A percentile compares a stretch with the other conserved stretches of the same genome.
Evolutionary conservation across 2,329 filamentous ascomycete species (phyloP).

Genomic region (Orbilia quercus): DNA sequence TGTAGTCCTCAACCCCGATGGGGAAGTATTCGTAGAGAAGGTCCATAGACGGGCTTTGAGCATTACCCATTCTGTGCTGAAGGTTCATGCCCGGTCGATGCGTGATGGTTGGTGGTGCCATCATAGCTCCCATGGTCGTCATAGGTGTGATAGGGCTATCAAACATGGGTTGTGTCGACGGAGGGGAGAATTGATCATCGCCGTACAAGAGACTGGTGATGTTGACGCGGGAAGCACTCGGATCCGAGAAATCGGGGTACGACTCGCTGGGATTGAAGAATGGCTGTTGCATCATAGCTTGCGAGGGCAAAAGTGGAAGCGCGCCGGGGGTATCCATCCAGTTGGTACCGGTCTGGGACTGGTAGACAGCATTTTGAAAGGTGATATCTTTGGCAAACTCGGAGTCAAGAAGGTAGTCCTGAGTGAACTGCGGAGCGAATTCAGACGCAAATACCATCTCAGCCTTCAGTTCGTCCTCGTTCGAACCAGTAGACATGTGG

Average conservation of each 20-base stretch:
- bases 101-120: slow-evolving; percentile 39
- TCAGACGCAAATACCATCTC: slow-evolving; percentile 43
- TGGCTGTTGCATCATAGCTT: slow-evolving; percentile 33
- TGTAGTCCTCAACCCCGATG: slow-evolving; percentile 47
- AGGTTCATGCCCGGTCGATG: slow-evolving; percentile 9
- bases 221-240: slow-evolving; percentile 42
- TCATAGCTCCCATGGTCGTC: slow-evolving; percentile 30
- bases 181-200: slow-evolving; percentile 32
- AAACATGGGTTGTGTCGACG: slow-evolving; percentile 32
- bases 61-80: slow-evolving; percentile 14
- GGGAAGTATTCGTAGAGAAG: slow-evolving; percentile 55
- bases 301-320: slow-evolving; percentile 30
- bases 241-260: slow-evolving; percentile 31
- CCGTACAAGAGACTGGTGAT: slow-evolving; percentile 38
- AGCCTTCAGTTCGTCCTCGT: slow-evolving; percentile 29
- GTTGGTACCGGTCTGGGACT: too few relatives aligned
- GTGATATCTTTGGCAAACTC: too few relatives aligned
- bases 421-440: slow-evolving; percentile 28
- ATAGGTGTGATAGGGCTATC: slow-evolving; percentile 14
- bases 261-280: slow-evolving; percentile 32
- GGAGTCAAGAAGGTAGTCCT: slow-evolving; percentile 40
- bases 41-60: slow-evolving; percentile 49
- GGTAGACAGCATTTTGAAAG: too few relatives aligned
- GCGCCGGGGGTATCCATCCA: slow-evolving; percentile 42
- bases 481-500: slow-evolving; percentile 48